phyloP scores from a whole-genome alignment of 2,329 filamentous ascomycete species.

The Ceratocystis papillata region DNA sequence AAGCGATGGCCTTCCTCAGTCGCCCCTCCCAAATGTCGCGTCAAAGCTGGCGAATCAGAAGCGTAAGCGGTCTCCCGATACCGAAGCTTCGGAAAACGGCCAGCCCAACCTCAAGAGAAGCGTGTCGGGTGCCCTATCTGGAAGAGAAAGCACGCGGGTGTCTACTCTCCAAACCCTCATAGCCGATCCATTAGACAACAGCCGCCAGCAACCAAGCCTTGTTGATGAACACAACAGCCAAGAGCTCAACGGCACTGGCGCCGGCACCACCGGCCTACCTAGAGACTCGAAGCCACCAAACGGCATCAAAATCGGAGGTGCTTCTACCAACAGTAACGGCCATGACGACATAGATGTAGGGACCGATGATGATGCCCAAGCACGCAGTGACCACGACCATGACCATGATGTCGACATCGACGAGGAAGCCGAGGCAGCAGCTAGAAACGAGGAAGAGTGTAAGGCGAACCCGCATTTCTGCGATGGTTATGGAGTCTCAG shows the following conservation, averaged over 20 bases:
- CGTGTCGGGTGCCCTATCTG: slow-evolving; percentile 32
- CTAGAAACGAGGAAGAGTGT: slow-evolving; percentile 56
- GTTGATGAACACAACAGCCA: slow-evolving; percentile 30
- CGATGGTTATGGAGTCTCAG: not conserved
- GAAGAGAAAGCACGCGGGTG: slow-evolving; percentile 24
- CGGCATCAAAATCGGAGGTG: slow-evolving; percentile 6
- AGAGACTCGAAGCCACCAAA: slow-evolving; percentile 18
- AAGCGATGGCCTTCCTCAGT: slow-evolving; percentile 19
- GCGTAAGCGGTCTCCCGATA: slow-evolving; percentile 40
- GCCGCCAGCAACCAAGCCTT: not conserved
- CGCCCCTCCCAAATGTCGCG: slow-evolving; percentile 22
- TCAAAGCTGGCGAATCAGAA: slow-evolving; percentile 35
- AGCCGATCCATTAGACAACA: slow-evolving; percentile 3
- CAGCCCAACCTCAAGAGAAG: slow-evolving; percentile 45
- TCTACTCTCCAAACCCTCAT: slow-evolving; percentile 26
- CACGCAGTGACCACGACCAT: slow-evolving; percentile 20
- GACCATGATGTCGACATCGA: slow-evolving; percentile 33
- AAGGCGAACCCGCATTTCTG: slow-evolving; percentile 30
- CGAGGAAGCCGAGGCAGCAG: slow-evolving; percentile 48
- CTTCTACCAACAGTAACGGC: not conserved
- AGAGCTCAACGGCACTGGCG: slow-evolving; percentile 25
- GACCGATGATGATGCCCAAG: slow-evolving; percentile 29
- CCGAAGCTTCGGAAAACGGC: slow-evolving; percentile 38
- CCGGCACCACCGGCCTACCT: not conserved
- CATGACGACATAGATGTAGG: slow-evolving; percentile 26